Evolutionary conservation across 2,329 filamentous ascomycete species (phyloP).

Genomic region (Colletotrichum sp.): DNA sequence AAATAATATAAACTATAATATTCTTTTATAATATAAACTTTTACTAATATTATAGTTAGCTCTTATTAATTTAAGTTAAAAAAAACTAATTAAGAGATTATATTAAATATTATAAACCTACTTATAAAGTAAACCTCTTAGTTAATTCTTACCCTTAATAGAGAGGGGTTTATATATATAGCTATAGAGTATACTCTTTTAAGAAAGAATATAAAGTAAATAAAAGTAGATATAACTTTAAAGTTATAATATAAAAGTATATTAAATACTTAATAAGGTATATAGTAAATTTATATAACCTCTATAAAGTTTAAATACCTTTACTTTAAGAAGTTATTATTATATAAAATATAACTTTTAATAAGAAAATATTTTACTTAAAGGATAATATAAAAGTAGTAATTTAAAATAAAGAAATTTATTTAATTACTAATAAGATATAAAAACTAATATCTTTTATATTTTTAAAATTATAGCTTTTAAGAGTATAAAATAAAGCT

Average conservation of each 20-base stretch:
- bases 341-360: neutral
- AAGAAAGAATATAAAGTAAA: neutral
- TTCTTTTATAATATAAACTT: too few relatives aligned
- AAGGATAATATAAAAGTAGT: too few relatives aligned
- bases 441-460: too few relatives aligned
- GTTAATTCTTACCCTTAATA: neutral
- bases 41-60: too few relatives aligned
- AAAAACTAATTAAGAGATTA: neutral
- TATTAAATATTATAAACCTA: neutral
- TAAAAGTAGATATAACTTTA: neutral
- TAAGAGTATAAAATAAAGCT: too few relatives aligned
- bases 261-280: neutral
- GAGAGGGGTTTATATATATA: neutral
- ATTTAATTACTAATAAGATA: too few relatives aligned
- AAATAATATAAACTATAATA: too few relatives aligned
- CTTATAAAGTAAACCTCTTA: neutral
- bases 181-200: neutral
- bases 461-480: fast-evolving
- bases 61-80: too few relatives aligned
- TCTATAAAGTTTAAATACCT: too few relatives aligned
- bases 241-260: neutral
- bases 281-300: neutral
- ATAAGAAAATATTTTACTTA: too few relatives aligned
- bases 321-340: too few relatives aligned
- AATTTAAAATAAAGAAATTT: too few relatives aligned